Evolutionary conservation across 2,329 filamentous ascomycete species (phyloP).

Genomic region (Tolypocladium nubicola): DNA sequence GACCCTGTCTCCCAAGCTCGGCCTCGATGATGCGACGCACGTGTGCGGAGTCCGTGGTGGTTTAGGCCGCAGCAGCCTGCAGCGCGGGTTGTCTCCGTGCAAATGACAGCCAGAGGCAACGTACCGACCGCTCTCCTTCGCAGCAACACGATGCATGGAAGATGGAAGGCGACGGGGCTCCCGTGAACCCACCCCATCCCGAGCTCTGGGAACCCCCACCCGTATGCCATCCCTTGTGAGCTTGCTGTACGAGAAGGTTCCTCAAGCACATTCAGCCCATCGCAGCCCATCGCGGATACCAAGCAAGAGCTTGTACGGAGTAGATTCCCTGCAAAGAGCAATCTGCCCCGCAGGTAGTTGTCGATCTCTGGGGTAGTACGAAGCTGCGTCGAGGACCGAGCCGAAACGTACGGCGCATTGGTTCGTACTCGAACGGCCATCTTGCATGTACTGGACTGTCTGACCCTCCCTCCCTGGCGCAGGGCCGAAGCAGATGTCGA

Average conservation of each 20-base stretch:
- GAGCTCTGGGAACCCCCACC: not conserved
- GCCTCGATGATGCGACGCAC: not conserved
- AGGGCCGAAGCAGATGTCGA: not conserved
- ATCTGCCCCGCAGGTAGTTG: not conserved
- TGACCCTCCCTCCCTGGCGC: not conserved
- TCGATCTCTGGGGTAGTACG: not conserved
- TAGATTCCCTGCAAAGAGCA: not conserved
- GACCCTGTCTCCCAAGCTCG: not conserved
- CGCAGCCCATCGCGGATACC: not conserved
- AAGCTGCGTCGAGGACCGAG: not conserved
- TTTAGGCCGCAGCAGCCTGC: not conserved
- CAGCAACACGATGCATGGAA: not conserved
- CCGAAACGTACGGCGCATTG: not conserved
- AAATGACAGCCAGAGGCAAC: not conserved
- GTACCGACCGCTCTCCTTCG: not conserved
- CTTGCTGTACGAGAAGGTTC: no score
- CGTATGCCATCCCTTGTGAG: not conserved
- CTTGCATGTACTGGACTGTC: not conserved
- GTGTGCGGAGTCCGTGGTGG: not conserved
- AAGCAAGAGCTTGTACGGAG: not conserved
- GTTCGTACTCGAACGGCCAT: no score
- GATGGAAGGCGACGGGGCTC: not conserved
- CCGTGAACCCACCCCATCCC: not conserved
- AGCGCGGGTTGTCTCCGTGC: not conserved
- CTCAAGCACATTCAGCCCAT: not conserved